Evolutionary conservation across 129 eudicot genomes (phyloP).

Genomic region (Oenanthe sinensis): DNA sequence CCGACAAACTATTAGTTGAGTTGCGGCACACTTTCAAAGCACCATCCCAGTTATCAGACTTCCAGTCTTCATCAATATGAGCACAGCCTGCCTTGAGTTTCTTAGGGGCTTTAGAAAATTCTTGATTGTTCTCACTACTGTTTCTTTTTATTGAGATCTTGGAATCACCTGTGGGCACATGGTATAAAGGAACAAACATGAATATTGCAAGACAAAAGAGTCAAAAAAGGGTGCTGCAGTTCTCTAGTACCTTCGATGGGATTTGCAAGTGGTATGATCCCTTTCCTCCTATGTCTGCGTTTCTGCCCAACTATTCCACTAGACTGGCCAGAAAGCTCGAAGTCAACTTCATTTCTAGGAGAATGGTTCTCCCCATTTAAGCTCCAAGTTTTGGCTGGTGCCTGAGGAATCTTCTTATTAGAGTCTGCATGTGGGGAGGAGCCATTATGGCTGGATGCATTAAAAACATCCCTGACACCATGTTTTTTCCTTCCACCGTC

Average conservation of each 20-base stretch:
- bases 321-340: slow-evolving; percentile 41
- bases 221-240: slow-evolving; percentile 8
- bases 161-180: slow-evolving; percentile 36
- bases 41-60: slow-evolving; percentile 33
- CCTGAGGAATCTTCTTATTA: slow-evolving; percentile 38
- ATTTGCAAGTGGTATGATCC: slow-evolving; percentile 28
- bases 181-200: slow-evolving; percentile 13
- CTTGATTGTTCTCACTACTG: slow-evolving; percentile 55
- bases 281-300: slow-evolving; percentile 31
- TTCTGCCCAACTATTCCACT: slow-evolving; percentile 39
- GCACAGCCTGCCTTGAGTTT: slow-evolving; percentile 42
- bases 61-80: slow-evolving; percentile 30
- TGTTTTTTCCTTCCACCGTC: slow-evolving; percentile 49
- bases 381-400: slow-evolving; percentile 35
- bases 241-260: slow-evolving; percentile 53
- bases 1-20: slow-evolving; percentile 28
- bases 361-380: slow-evolving; percentile 38
- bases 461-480: slow-evolving; percentile 31
- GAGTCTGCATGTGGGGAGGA: slow-evolving; percentile 36
- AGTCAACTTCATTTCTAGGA: slow-evolving; percentile 33
- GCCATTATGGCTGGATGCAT: slow-evolving; percentile 28
- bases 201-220: slow-evolving; percentile 2
- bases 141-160: slow-evolving; percentile 37
- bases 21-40: slow-evolving; percentile 31
- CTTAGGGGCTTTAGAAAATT: slow-evolving; percentile 53